These are phyloP conservation scores for Dryas alaskensis DNA, from an alignment of 306 rosid species.

Conservation along the genomic window DNA sequence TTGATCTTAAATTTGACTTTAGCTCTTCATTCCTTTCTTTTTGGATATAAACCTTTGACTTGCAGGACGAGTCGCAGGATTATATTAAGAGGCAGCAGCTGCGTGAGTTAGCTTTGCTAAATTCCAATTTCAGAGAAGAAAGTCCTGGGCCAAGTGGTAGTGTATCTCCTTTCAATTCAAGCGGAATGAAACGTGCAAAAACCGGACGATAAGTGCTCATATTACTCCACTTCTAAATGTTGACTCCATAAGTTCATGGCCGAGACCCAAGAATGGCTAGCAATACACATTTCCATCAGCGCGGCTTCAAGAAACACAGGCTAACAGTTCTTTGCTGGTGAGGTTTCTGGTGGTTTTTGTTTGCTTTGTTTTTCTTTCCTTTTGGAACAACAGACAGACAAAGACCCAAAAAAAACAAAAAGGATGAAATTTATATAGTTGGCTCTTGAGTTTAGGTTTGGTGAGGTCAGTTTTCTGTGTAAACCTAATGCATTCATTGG, in stretches of 20 bases:
- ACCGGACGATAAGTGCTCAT: constrained; percentile 64
- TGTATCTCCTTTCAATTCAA: constrained; percentile 87
- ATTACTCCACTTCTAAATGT: constrained; percentile 28
- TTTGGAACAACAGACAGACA: constrained; percentile 24
- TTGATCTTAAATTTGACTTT: constrained; percentile 12
- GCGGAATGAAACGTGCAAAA: constrained; percentile 95
- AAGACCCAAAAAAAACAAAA: constrained; percentile 20
- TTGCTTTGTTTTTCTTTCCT: constrained; percentile 20
- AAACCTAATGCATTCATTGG: constrained; percentile 77
- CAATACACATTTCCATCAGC: constrained; percentile 33
- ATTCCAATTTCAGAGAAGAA: constrained; percentile 88
- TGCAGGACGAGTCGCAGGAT: constrained; percentile 94
- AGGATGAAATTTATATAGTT: constrained; percentile 38
- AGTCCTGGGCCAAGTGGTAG: constrained; percentile 92
- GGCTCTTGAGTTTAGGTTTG: constrained; percentile 67
- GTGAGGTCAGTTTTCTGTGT: constrained; percentile 50
- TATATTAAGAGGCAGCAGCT: constrained; percentile 86
- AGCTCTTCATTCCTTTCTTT: constrained; percentile 12
- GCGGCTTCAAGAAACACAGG: constrained; percentile 45
- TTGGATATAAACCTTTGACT: constrained; percentile 23
- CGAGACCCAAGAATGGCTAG: constrained; percentile 38
- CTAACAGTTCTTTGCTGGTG: constrained; percentile 67
- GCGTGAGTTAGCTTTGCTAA: constrained; percentile 85
- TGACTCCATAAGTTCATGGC: constrained; percentile 33
- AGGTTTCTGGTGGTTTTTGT: constrained; percentile 57